Evolutionary conservation across 2,329 filamentous ascomycete species (phyloP), one percentile per base, ranked within the genome.

Genomic region (Aspergillus aculeatus): DNA sequence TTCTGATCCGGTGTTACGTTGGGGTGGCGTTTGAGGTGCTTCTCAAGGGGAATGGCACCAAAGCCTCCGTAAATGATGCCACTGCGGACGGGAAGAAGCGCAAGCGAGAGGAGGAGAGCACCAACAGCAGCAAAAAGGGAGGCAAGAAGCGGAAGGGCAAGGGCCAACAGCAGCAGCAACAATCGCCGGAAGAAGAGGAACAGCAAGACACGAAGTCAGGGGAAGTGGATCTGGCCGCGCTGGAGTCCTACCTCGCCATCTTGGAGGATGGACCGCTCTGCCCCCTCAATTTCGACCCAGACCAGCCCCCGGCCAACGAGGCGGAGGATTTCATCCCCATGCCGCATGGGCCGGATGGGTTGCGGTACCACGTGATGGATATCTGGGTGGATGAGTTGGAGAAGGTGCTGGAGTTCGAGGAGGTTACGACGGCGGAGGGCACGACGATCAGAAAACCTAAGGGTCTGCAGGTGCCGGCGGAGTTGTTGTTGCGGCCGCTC

Each of bases 371-470:
- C 77, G 84, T 93, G 14, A 76, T 96, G 64, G 95, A 99, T 78
- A 84, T 98, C 56, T 98, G 90, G 86, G 84, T 96, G 9, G 95
- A 98, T 74, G 93, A 97, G 82, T 76, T 93, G 68, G 90, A 93
- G 75, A 88, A 87, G 71, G 84, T 86, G 35, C 84, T 87, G 56
- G 80, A 84, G 12, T 76, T 77, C 38, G 77, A 76, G 10, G 76
- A 78, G 11, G 72, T 72, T 12, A 69, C 70, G 4, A 69, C 70
- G 5, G 70, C 68, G 11, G 63, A 69, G 3, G 50, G 49, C 23
- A 66, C 59, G 44, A 44, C 38, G 16, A 14, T n/a, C 38, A 66
- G 70, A 26, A 76, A 74, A 62, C 68, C 76, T 48, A 72, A 73
- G 58, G 70, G 69, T 2, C 72, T 73, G 23, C 23, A 23, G 56